These are phyloP conservation scores for Limonium bicolor DNA, from an alignment of 148 eudicot species.

Conservation along the genomic window DNA sequence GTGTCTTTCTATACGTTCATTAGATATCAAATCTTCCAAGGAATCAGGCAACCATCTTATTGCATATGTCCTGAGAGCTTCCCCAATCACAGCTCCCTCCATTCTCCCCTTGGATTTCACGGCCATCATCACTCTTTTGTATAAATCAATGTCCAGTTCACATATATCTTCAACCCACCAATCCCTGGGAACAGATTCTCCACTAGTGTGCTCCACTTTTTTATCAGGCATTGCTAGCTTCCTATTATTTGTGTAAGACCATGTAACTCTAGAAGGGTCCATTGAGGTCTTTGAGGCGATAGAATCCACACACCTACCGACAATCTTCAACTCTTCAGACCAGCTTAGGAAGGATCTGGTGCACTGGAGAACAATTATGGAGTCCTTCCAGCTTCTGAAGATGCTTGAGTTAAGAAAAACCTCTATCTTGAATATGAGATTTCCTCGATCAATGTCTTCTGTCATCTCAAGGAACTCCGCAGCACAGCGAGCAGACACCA, in stretches of 20 bases:
- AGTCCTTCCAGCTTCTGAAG: conserved; percentile 79
- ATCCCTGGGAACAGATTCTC: conserved; percentile 56
- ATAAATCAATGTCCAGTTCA: conserved; percentile 59
- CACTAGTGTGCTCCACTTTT: conserved; percentile 24
- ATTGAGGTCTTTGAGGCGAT: conserved; percentile 65
- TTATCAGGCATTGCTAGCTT: conserved; percentile 32
- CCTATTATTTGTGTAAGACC: conserved; percentile 75
- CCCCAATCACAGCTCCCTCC: conserved; percentile 55
- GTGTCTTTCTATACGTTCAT: conserved; percentile 34
- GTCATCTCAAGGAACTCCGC: conserved; percentile 86
- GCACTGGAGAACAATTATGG: conserved; percentile 65
- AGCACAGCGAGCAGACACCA: conserved; percentile 78
- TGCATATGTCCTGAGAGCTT: conserved; percentile 54
- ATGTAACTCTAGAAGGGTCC: conserved; percentile 47
- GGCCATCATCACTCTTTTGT: conserved; percentile 54
- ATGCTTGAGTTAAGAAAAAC: conserved; percentile 71
- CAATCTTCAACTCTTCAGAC: conserved; percentile 65
- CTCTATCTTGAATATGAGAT: conserved; percentile 61
- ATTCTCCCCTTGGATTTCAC: conserved; percentile 65
- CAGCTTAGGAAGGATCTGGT: conserved; percentile 46
- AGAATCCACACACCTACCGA: conserved; percentile 61
- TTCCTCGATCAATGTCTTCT: conserved; percentile 65
- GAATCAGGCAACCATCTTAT: conserved; percentile 82
- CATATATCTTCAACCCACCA: conserved; percentile 97
- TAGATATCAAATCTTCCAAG: conserved; percentile 44